Base-by-base conservation (phyloP, 106 monocot genomes). In the Posidonia australis region DNA sequence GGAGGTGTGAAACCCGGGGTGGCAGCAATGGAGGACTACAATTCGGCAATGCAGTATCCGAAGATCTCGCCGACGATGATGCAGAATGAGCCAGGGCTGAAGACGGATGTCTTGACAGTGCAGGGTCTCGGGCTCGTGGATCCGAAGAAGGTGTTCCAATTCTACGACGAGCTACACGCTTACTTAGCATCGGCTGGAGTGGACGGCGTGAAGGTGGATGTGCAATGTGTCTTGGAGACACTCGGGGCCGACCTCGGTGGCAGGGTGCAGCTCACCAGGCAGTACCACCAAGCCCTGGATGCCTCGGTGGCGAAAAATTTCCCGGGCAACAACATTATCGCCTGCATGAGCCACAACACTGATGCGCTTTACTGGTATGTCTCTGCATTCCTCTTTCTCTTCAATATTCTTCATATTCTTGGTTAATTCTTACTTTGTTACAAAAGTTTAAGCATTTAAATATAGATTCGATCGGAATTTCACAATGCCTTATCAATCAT, bases 141-240 rank as follows among this genome's bases (percentile, higher is more conserved):
- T 63, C 98, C 98, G 5, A 75, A 72, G 60, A 77, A 71, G 27
- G 81, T 80, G 9, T 79, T 79, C 75, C 63, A 64, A 21, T 98
- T 98, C 76, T 98, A 81, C 71, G 69, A 83, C 54, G 91, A 98
- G 48, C 62, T 88, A 30, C 98, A 98, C 63, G 55, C 66, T 0
- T 98, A 98, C 49, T 65, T 98, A 31, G 82, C 98, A 0, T 31
- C 43, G 4, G 72, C 78, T 13, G 91, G 90, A 12, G 72, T 98
- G 9, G 90, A 98, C 32, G 98, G 98, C 0, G 91, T 98, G 44
- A 98, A 98, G 77, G 98, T 98, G 3, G 98, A 98, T 61, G 91
- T 77, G 44, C 98, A 98, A 71, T 83, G 82, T 69, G 31, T 98
- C 1, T 67, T 98, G 67, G 98, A 98, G 68, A 98, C 98, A 0